phyloP scores from a whole-genome alignment of 345 rosid species.

The Adansonia digitata region DNA sequence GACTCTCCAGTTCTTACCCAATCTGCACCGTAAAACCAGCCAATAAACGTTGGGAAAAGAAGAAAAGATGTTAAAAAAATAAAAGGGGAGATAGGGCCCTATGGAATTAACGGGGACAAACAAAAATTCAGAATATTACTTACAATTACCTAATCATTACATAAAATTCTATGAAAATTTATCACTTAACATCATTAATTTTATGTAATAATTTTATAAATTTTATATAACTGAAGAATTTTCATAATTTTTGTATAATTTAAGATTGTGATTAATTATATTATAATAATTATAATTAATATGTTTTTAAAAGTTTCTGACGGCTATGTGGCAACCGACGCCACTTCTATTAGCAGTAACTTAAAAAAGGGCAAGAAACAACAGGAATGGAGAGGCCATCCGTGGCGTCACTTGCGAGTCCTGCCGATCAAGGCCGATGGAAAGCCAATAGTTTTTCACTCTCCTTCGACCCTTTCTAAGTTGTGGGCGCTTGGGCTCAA shows the following conservation, averaged over 20 bases:
- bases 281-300: no score
- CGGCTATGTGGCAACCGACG: background rate
- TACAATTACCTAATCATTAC: no score
- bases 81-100: background rate
- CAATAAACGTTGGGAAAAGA: background rate
- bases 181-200: no score
- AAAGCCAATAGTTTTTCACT: background rate
- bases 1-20: background rate
- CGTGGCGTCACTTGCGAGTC: background rate
- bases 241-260: no score
- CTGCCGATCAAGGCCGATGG: background rate
- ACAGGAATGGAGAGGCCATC: background rate
- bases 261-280: no score
- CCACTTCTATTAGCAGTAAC: background rate
- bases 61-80: background rate
- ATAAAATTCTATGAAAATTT: no score
- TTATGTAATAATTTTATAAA: no score
- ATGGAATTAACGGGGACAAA: background rate
- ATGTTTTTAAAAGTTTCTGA: background rate
- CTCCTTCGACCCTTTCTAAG: background rate
- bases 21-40: background rate
- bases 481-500: background rate
- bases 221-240: no score
- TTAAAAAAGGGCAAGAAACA: background rate
- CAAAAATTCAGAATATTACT: no score